phyloP scores from a whole-genome alignment of 495 filamentous ascomycete genomes.

The Penicillium crystallinum region DNA sequence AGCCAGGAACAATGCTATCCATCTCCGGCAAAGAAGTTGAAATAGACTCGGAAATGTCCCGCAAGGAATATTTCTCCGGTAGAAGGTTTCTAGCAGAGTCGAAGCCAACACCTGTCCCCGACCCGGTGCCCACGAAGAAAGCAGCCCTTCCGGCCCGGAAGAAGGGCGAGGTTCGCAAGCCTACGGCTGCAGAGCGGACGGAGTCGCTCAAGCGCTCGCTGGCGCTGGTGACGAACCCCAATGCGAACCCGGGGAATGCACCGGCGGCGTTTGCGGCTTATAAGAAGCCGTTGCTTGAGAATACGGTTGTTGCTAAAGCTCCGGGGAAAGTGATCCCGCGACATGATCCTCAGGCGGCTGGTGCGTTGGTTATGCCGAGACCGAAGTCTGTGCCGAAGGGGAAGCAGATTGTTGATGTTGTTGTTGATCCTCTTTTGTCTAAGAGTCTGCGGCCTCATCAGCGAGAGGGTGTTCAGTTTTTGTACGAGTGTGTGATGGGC shows the following conservation, averaged over 20 bases:
- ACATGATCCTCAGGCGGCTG: conserved; percentile 57
- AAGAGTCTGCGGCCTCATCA: conserved; percentile 69
- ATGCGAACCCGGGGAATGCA: conserved; percentile 24
- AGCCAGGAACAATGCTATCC: conserved; percentile 58
- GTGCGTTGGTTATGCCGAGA: conserved; percentile 67
- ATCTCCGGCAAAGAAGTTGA: conserved; percentile 72
- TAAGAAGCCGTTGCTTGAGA: conserved; percentile 57
- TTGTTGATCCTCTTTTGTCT: conserved; percentile 67
- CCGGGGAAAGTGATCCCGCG: conserved; percentile 50
- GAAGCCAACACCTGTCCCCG: conserved; percentile 3
- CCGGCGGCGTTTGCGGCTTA: conserved; percentile 36
- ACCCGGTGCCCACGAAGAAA: conserved; percentile 13
- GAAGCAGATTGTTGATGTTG: conserved; percentile 71
- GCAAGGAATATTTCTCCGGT: conserved; percentile 59
- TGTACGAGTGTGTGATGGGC: conserved; percentile 86
- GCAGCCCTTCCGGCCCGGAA: conserved; percentile 15
- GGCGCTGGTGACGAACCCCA: conserved; percentile 16
- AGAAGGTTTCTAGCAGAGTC: conserved; percentile 40
- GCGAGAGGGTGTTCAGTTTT: conserved; percentile 68
- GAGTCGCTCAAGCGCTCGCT: conserved; percentile 16
- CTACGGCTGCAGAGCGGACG: conserved; percentile 8
- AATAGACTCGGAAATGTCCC: conserved; percentile 60
- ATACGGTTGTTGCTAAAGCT: conserved; percentile 45
- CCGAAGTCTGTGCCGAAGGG: conserved; percentile 52
- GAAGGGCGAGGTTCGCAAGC: conserved; percentile 7